Evolutionary conservation across 75 land plant species (phyloP).

Genomic region (Cunninghamia lanceolata): DNA sequence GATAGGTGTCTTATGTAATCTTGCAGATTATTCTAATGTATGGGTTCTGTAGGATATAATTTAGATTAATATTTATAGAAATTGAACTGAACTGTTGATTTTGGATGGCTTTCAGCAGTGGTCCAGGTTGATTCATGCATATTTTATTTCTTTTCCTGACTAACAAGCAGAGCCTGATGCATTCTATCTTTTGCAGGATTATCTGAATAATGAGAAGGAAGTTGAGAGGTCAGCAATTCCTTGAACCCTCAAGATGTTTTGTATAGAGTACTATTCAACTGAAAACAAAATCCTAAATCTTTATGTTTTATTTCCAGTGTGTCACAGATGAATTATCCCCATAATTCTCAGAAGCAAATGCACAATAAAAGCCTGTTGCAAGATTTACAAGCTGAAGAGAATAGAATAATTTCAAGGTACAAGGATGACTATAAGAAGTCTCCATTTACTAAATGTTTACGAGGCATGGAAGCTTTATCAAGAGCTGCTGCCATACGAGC

Average conservation of each 20-base stretch:
- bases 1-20: background rate
- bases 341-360: background rate
- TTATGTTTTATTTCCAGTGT: background rate
- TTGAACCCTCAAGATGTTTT: background rate
- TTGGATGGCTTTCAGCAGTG: background rate
- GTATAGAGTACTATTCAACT: background rate
- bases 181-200: too few relatives aligned
- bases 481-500: background rate
- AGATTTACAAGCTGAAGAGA: background rate
- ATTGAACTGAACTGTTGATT: background rate
- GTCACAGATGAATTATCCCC: background rate
- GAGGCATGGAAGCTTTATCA: background rate
- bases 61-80: background rate
- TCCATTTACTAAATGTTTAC: constrained; percentile 7
- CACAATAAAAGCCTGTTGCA: background rate
- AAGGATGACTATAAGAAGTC: constrained; percentile 9
- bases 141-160: too few relatives aligned
- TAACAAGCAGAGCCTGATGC: too few relatives aligned
- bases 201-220: background rate
- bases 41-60: background rate
- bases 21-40: background rate
- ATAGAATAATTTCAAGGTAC: background rate
- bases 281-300: background rate
- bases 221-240: constrained; percentile 3
- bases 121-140: too few relatives aligned